phyloP scores from a whole-genome alignment of 352 stramenopile species.

The Pythium monospermum region DNA sequence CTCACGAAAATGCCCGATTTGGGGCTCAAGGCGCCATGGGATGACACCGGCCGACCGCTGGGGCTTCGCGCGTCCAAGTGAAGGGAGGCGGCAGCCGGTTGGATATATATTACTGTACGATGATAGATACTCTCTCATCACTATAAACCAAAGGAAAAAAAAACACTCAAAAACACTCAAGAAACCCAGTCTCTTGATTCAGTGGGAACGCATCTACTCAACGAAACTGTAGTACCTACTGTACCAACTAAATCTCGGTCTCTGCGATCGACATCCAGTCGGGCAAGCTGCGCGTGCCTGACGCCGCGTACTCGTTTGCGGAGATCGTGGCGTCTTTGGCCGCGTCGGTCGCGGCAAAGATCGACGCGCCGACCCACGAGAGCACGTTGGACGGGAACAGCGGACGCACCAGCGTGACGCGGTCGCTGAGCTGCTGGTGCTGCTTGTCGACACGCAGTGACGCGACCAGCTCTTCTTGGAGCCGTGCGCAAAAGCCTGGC shows the following conservation, averaged over 20 bases:
- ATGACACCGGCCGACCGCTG: constrained; percentile 64
- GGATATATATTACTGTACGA: neutral
- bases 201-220: neutral
- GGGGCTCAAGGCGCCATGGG: constrained; percentile 72
- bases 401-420: constrained; percentile 32
- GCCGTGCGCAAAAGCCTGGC: constrained; percentile 49
- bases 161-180: neutral
- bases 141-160: neutral
- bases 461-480: constrained; percentile 41
- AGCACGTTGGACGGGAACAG: constrained; percentile 74
- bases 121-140: neutral
- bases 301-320: constrained; percentile 38
- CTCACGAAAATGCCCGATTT: constrained; percentile 68
- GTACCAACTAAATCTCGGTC: neutral
- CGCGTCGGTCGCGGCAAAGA: constrained; percentile 67
- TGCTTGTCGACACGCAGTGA: constrained; percentile 36
- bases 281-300: constrained; percentile 25
- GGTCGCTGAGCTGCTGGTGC: constrained; percentile 33
- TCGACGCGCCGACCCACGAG: constrained; percentile 67
- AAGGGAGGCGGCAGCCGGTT: neutral
- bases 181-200: neutral
- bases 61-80: constrained; percentile 56
- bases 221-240: neutral
- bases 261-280: constrained; percentile 71
- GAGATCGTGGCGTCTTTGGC: constrained; percentile 40